Evolutionary conservation across 441 rosid genomes (phyloP).

Genomic region (Jatropha multifida): DNA sequence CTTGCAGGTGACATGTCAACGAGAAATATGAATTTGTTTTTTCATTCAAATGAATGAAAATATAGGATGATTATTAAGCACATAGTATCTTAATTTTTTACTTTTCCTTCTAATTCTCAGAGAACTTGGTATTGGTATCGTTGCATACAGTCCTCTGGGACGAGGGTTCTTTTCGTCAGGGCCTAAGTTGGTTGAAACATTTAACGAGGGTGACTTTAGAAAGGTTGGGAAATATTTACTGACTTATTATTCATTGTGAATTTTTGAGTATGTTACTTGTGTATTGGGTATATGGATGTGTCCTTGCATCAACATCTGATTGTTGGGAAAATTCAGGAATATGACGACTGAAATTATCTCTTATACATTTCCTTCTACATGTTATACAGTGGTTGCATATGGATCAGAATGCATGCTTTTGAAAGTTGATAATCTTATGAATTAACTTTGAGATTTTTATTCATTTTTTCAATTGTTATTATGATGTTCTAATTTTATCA

Average conservation of each 20-base stretch:
- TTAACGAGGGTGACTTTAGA: slow-evolving; percentile 35
- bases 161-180: slow-evolving; percentile 62
- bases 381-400: no score
- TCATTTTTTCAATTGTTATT: no score
- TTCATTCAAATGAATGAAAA: not conserved
- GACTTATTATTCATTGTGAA: not conserved
- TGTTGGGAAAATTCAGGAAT: not conserved
- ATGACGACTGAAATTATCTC: not conserved
- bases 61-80: no score
- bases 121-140: slow-evolving; percentile 79
- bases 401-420: no score
- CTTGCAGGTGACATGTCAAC: slow-evolving; percentile 44
- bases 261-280: not conserved
- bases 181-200: slow-evolving; percentile 38
- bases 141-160: slow-evolving; percentile 63
- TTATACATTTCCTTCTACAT: not conserved
- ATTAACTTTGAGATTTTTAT: no score
- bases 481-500: no score
- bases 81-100: not conserved
- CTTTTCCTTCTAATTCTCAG: slow-evolving; percentile 24
- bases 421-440: no score
- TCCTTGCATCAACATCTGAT: not conserved
- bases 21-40: not conserved
- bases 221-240: slow-evolving; percentile 30
- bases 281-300: not conserved